These are phyloP conservation scores for Ophiocordyceps camponoti-floridani DNA, from an alignment of 2,329 filamentous ascomycete genomes.

Conservation along the genomic window DNA sequence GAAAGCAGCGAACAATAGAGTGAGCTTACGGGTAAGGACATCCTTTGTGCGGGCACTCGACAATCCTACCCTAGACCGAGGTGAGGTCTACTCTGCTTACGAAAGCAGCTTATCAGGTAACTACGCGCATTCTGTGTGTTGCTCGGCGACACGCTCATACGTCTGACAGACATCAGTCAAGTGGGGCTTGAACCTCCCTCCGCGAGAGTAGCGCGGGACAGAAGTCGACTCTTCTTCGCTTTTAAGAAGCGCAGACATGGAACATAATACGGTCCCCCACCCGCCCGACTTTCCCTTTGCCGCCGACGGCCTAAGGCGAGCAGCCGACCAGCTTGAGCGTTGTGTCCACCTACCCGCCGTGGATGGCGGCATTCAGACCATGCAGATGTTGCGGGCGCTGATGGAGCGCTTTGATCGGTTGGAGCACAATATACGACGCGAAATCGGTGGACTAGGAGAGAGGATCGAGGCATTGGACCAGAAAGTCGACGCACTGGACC, in stretches of 20 bases:
- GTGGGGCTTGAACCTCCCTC: too few species aligned
- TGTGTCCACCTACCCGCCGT: background rate
- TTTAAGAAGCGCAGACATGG: background rate
- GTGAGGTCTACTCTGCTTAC: too few species aligned
- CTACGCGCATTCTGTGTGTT: too few species aligned
- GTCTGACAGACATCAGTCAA: too few species aligned
- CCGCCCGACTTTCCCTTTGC: background rate
- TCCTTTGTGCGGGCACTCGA: too few species aligned
- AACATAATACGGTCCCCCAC: background rate
- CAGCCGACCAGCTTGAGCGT: constrained; percentile 1
- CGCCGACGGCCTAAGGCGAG: background rate
- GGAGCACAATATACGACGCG: background rate
- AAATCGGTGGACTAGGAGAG: background rate
- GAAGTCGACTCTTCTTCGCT: background rate
- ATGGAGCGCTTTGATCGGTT: background rate
- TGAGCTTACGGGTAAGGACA: too few species aligned
- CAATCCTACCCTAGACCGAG: too few species aligned
- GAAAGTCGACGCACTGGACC: too few species aligned
- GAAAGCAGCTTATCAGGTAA: too few species aligned
- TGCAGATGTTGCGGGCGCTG: background rate
- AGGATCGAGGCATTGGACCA: background rate
- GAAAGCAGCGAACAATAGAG: too few species aligned
- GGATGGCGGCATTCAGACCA: background rate
- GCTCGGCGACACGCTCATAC: too few species aligned
- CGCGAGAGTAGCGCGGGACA: too few species aligned